phyloP scores from a whole-genome alignment of 2,329 filamentous ascomycete species.

The Aureobasidium sp. region DNA sequence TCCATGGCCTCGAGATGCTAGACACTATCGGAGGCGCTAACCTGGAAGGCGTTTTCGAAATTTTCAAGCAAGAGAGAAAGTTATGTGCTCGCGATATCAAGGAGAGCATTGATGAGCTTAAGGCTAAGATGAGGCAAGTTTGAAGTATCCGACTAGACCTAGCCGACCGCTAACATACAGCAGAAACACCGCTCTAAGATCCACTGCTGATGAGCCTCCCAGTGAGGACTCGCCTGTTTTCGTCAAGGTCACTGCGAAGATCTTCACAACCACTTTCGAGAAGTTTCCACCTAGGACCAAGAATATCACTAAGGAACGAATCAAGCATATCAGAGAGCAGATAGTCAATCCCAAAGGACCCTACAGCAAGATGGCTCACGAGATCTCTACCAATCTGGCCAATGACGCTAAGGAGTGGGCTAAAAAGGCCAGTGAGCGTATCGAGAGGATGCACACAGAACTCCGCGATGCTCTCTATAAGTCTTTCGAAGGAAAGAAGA shows the following conservation, averaged over 20 bases:
- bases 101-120: neutral
- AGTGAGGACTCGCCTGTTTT: neutral
- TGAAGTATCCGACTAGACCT: neutral
- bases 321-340: neutral
- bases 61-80: neutral
- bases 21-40: neutral
- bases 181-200: neutral
- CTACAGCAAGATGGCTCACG: neutral
- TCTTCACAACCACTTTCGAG: neutral
- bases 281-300: neutral
- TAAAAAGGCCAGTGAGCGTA: neutral
- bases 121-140: neutral
- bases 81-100: neutral
- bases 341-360: neutral
- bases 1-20: neutral
- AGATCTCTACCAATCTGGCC: neutral
- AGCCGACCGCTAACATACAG: neutral
- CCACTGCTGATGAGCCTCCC: neutral
- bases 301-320: neutral
- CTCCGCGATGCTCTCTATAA: neutral
- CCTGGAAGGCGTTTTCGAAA: neutral
- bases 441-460: neutral
- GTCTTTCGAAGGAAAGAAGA: constrained; percentile 2
- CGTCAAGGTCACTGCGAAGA: neutral
- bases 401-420: neutral